These are phyloP conservation scores for Bolboschoenus planiculmis DNA, from an alignment of 176 grass and related monocot genomes.

Conservation along the genomic window DNA sequence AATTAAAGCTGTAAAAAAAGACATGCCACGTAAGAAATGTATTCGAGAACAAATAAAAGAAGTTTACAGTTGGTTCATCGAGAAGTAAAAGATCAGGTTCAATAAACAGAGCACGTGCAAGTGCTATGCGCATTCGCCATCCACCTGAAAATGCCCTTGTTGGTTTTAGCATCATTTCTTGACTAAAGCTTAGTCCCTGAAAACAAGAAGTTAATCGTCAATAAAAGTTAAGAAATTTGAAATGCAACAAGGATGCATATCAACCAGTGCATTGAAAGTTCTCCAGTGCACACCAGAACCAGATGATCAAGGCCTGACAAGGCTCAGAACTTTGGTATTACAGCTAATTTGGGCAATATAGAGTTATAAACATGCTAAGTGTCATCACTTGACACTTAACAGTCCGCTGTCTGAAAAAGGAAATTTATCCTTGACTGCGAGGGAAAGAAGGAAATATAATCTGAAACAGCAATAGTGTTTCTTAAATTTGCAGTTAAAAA, in stretches of 20 bases:
- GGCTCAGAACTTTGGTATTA: not conserved
- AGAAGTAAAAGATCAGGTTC: conserved; percentile 95
- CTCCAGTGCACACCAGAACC: not conserved
- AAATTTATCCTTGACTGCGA: not conserved
- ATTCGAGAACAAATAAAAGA: not conserved
- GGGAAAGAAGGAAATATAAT: not conserved
- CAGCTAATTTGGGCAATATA: not conserved
- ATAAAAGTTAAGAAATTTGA: conserved; percentile 1
- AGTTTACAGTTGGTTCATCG: conserved; percentile 90
- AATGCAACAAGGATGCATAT: not conserved
- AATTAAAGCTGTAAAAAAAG: not conserved
- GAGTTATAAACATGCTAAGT: not conserved
- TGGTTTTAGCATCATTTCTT: conserved; percentile 80
- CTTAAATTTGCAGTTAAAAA: not conserved
- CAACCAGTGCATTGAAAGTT: not conserved
- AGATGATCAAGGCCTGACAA: not conserved
- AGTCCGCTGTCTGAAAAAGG: not conserved
- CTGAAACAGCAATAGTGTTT: not conserved
- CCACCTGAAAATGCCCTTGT: conserved; percentile 94
- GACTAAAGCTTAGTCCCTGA: conserved; percentile 94
- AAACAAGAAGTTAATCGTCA: conserved; percentile 16
- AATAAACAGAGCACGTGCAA: conserved; percentile 91
- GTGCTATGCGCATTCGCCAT: conserved; percentile 95
- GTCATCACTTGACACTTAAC: not conserved
- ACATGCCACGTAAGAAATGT: not conserved